phyloP scores from a whole-genome alignment of 305 asterid genomes.

The Fraxinus ornus region DNA sequence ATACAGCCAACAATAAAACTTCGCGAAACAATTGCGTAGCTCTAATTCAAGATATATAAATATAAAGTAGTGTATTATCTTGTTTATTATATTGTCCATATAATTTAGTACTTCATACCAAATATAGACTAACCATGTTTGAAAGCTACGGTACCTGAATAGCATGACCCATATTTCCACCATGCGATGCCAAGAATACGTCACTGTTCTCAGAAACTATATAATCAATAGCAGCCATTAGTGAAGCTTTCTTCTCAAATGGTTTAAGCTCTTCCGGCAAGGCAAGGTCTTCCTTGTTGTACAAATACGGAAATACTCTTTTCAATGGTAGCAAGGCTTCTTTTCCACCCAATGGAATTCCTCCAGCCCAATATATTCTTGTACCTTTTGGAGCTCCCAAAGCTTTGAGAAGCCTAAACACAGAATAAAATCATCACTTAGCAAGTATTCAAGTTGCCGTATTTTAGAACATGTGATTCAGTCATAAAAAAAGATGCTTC shows the following conservation, averaged over 20 bases:
- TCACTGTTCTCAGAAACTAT: slow-evolving; percentile 80
- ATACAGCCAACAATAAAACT: neutral
- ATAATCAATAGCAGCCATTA: slow-evolving; percentile 82
- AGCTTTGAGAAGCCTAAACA: slow-evolving; percentile 74
- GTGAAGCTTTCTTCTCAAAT: slow-evolving; percentile 61
- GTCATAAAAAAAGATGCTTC: neutral
- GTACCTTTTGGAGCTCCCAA: slow-evolving; percentile 74
- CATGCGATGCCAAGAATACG: slow-evolving; percentile 97
- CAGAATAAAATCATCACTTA: neutral
- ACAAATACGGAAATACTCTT: slow-evolving; percentile 61
- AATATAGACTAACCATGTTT: neutral
- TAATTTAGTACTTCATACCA: no score
- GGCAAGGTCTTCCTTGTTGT: slow-evolving; percentile 84
- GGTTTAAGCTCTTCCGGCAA: slow-evolving; percentile 75
- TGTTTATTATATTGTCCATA: neutral
- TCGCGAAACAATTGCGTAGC: neutral
- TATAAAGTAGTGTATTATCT: neutral
- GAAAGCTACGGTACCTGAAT: slow-evolving; percentile 56
- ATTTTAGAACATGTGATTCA: neutral
- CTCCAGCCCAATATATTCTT: slow-evolving; percentile 89
- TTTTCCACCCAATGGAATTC: slow-evolving; percentile 79
- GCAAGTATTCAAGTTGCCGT: no score
- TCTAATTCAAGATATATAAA: no score
- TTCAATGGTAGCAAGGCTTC: slow-evolving; percentile 67
- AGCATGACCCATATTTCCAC: slow-evolving; percentile 97